A percentile compares a stretch with the other conserved stretches of the same genome.
These are phyloP conservation scores for Plasmodium malariae DNA, from an alignment of 169 alveolate genomes.

Conservation along the genomic window DNA sequence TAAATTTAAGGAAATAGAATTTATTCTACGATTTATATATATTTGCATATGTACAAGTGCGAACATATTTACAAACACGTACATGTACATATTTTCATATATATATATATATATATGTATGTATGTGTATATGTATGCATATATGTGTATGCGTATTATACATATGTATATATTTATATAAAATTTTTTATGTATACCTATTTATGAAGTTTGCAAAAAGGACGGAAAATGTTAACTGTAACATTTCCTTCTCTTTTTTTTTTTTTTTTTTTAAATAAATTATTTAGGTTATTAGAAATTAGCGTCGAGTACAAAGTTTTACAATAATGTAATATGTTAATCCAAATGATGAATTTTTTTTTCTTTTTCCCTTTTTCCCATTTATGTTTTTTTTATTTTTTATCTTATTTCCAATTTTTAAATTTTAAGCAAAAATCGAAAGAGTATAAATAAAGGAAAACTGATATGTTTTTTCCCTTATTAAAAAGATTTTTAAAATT, in stretches of 20 bases:
- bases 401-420: background rate
- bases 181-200: background rate
- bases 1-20: background rate
- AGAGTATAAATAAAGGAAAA: background rate
- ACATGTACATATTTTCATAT: background rate
- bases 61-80: background rate
- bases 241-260: background rate
- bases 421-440: background rate
- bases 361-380: no score
- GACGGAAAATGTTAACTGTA: conserved; percentile 6
- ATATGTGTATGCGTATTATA: background rate
- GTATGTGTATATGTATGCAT: background rate
- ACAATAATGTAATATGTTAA: background rate
- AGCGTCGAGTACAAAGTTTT: background rate
- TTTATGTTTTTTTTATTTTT: no score
- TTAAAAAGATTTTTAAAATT: conserved; percentile 1
- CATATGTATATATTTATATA: background rate
- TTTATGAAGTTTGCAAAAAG: background rate
- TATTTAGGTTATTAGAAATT: background rate
- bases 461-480: no score
- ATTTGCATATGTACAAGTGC: background rate
- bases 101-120: background rate
- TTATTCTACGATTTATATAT: background rate
- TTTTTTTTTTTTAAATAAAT: background rate
- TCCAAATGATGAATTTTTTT: conserved; percentile 1